Base-by-base conservation (phyloP, 2,329 filamentous ascomycete species). In the Knoxdaviesia proteae region DNA sequence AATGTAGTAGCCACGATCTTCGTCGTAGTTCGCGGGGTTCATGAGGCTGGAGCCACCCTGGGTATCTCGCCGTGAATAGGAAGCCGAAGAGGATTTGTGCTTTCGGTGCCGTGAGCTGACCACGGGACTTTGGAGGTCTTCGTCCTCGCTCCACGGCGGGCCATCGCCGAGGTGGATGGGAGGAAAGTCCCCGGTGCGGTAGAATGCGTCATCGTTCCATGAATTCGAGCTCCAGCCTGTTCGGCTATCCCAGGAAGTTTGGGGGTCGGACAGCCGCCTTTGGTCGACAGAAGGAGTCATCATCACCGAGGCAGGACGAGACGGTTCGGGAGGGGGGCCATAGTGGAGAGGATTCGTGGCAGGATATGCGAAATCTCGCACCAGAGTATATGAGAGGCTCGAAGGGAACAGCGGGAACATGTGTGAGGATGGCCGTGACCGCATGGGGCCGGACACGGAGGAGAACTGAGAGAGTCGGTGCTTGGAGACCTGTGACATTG, bases 301-400 rank as follows among this genome's bases (percentile, higher is more conserved):
- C 50, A 81, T 69, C 45, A 78, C 80, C 1, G 86, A 92, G 6
- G 75, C 68, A n/a, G 76, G 74, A 42, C 67, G 62, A 42, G 74
- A 77, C 31, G 74, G 67, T 51, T 86, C 80, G 35, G 80, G 79
- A 10, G 84, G 78, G n/a, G 88, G 82, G 1, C 90, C 90, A 66
- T 94, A 94, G 64, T 96, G 90, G 59, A 94, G 69, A 38, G 84
- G 86, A 58, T 96, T 83, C 44, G 71, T 69, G 31, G 72, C 57
- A 33, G 84, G 76, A 57, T 96, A 98, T 50, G 90, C 90, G 62
- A 96, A 98, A 66, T 98, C 90, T 54, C 90, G 80, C 49, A 98
- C 87, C 38, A 84, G 68, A n/a, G 86, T 77, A 58, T 94, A 94
- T 6, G 82, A 61, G 11, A 94, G 71, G 55, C 77, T 93, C 45